Base-by-base conservation (phyloP, 495 filamentous ascomycete species). In the Geoglossum glabrum region DNA sequence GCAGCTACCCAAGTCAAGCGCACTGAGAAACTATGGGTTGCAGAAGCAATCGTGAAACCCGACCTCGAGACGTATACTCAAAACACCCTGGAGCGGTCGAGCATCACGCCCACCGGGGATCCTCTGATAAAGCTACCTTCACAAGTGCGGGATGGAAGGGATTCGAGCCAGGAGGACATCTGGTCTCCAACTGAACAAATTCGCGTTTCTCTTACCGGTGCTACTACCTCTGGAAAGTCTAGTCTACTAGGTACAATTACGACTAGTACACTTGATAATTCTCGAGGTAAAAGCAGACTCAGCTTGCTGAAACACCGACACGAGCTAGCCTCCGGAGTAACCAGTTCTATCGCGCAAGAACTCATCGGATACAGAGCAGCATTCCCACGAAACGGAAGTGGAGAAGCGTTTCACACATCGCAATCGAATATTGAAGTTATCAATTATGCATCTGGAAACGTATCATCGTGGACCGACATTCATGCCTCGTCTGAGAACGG, bases 381-480 rank as follows among this genome's bases (percentile, higher is more conserved):
- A 9, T 1, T 3, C 26, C 11, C 6, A 3, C 11, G 30, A n/a
- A 19, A 31, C 30, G 19, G 10, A 4, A 30, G 23, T 7, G 51
- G 65, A 10, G 69, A 69, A 59, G 64, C 54, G 45, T 51, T 7
- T n/a, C n/a, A n/a, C n/a, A n/a, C n/a, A n/a, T n/a, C n/a, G n/a
- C 58, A 65, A 2, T 56, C 62, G 19, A 59, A 66, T 7, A 57
- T 60, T 13, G 68, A 77, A 33, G 79, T 96, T 46, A 74, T 96
- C 69, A 97, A 95, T 63, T 96, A 90, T 66, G 81, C 85, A 0
- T 80, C 84, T 56, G 82, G 80, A 21, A 87, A 94, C 70, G 81
- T 95, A 55, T 85, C 89, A 45, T 87, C 85, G 33, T 98, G 92
- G 92, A 84, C 85, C 61, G 92, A 97, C 67, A 89, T 96, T 50